These are phyloP conservation scores for Bonnemaisonia californica DNA, from an alignment of 31 red algal genomes.

Conservation along the genomic window DNA sequence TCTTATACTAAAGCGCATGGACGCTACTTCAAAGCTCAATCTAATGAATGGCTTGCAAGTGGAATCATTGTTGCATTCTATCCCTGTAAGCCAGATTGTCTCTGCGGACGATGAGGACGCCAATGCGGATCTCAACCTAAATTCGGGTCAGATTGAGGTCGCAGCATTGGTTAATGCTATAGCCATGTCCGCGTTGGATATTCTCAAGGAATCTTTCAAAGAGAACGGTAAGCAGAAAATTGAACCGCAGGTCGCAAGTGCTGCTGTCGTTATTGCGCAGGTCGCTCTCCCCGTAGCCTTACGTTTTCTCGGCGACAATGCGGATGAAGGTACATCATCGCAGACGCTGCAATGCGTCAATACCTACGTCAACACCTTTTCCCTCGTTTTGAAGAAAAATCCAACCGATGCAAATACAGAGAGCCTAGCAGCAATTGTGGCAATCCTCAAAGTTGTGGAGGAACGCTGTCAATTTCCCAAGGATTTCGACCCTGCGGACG, in stretches of 20 bases:
- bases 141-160: slow-evolving; percentile 66
- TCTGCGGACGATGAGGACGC: slow-evolving; percentile 14
- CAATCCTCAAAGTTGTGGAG: slow-evolving; percentile 63
- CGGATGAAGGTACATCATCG: slow-evolving; percentile 62
- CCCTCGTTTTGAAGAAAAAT: slow-evolving; percentile 23
- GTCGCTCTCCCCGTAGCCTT: slow-evolving; percentile 56
- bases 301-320: slow-evolving; percentile 48
- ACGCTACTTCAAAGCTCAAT: slow-evolving; percentile 43
- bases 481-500: slow-evolving; percentile 64
- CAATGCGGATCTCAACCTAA: slow-evolving; percentile 55
- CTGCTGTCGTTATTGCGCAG: slow-evolving; percentile 39
- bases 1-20: slow-evolving; percentile 86
- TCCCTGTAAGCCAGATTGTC: slow-evolving; percentile 38
- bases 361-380: slow-evolving; percentile 68
- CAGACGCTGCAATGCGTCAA: slow-evolving; percentile 73
- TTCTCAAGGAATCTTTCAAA: slow-evolving; percentile 51
- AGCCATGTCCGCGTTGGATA: slow-evolving; percentile 63
- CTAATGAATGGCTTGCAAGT: slow-evolving; percentile 70
- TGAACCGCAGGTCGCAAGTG: slow-evolving; percentile 9
- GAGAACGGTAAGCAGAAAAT: slow-evolving; percentile 22
- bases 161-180: slow-evolving; percentile 82
- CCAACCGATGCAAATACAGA: not conserved
- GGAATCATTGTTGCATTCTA: slow-evolving; percentile 50
- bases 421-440: slow-evolving; percentile 33
- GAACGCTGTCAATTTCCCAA: slow-evolving; percentile 41